Percentiles rank a stretch among this genome's conserved stretches.
Evolutionary conservation across 1,284 basidiomycete genomes (phyloP).

Genomic region (Phylloboletellus chloephorus): DNA sequence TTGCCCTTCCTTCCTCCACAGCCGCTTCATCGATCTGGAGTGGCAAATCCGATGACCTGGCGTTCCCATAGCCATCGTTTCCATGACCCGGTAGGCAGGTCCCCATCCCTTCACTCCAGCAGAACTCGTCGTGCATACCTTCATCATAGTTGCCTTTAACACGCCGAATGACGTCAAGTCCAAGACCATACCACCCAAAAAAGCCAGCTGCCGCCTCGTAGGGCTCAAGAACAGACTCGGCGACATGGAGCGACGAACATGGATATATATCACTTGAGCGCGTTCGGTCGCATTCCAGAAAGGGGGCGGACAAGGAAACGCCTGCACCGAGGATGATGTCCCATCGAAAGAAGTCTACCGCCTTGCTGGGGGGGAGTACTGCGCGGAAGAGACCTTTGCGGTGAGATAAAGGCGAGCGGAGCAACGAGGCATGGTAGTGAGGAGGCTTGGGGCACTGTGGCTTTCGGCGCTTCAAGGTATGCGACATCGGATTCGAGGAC

Average conservation of each 20-base stretch:
- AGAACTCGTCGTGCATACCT: not conserved
- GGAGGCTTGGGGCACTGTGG: conserved; percentile 27
- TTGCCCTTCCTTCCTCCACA: conserved; percentile 24
- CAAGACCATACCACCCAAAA: conserved; percentile 28
- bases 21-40: conserved; percentile 18
- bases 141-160: not conserved
- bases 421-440: conserved; percentile 30
- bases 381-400: conserved; percentile 27
- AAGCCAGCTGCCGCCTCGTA: conserved; percentile 28
- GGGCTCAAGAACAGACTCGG: conserved; percentile 20
- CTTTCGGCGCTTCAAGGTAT: conserved; percentile 15
- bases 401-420: conserved; percentile 27
- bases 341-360: conserved; percentile 27
- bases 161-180: conserved; percentile 10
- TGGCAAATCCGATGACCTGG: conserved; percentile 1
- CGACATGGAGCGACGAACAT: conserved; percentile 13
- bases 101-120: not conserved
- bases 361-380: conserved; percentile 17
- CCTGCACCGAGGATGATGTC: conserved; percentile 11
- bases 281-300: conserved; percentile 1
- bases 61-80: not conserved
- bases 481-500: conserved; percentile 11
- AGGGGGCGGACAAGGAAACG: conserved; percentile 3
- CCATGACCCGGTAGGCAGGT: not conserved
- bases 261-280: not conserved